Conservation (phyloP, 805 yeast species). For the Suhomyces prunicola region DNA sequence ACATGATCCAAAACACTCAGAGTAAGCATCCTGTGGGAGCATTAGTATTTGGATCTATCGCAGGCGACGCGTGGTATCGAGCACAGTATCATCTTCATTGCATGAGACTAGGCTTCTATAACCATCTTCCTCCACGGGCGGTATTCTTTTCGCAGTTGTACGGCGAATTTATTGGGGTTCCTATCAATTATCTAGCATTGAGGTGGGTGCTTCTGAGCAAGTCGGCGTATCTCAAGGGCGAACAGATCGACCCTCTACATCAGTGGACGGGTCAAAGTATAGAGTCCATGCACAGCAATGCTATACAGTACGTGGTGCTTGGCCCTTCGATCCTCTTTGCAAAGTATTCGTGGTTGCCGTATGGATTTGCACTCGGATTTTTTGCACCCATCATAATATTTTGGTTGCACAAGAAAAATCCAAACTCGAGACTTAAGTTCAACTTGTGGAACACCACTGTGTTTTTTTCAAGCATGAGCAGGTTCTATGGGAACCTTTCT, state of each 20-base stretch:
- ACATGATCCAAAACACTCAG: conserved; percentile 34
- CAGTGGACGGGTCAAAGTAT: conserved; percentile 53
- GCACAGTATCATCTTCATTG: conserved; percentile 39
- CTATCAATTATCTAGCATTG: conserved; percentile 47
- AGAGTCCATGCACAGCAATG: conserved; percentile 43
- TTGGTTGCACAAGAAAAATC: conserved; percentile 24
- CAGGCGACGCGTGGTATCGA: conserved; percentile 47
- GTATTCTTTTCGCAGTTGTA: conserved; percentile 51
- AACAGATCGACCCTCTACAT: conserved; percentile 40
- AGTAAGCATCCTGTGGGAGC: conserved; percentile 48
- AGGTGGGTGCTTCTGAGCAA: conserved; percentile 46
- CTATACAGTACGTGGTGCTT: conserved; percentile 48
- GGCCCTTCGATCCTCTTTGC: conserved; percentile 46
- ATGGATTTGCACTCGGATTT: conserved; percentile 42
- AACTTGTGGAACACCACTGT: conserved; percentile 47
- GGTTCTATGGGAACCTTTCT: conserved; percentile 48
- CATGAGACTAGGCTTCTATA: conserved; percentile 52
- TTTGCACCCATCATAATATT: conserved; percentile 36
- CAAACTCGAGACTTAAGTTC: conserved; percentile 22
- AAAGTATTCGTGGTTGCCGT: conserved; percentile 42
- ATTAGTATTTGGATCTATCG: conserved; percentile 47
- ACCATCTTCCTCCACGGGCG: conserved; percentile 48
- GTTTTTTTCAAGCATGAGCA: conserved; percentile 45
- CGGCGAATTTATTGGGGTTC: conserved; percentile 53
- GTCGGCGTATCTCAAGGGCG: conserved; percentile 33